Evolutionary conservation across 371 early-diverging fungal genomes (phyloP).

Genomic region (Batkoa obscura): DNA sequence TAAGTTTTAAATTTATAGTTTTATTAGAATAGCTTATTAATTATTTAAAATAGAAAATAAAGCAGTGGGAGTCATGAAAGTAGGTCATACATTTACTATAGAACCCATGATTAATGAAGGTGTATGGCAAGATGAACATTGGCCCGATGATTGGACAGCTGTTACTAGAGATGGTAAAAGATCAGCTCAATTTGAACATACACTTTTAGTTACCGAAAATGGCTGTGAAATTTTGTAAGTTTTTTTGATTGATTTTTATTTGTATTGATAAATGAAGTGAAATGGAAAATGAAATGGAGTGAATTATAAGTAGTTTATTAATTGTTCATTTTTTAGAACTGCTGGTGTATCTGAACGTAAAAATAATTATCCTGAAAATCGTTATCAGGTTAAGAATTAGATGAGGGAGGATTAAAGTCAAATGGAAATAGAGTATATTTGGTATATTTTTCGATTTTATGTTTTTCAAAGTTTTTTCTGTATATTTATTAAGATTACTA

Average conservation of each 20-base stretch:
- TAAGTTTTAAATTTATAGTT: constrained; percentile 16
- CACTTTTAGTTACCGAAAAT: constrained; percentile 77
- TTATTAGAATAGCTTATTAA: background rate
- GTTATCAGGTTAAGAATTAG: too few species aligned
- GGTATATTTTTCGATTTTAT: too few species aligned
- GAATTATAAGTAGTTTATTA: too few species aligned
- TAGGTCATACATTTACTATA: constrained; percentile 90
- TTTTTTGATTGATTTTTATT: too few species aligned
- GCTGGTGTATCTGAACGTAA: background rate
- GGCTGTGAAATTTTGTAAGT: constrained; percentile 72
- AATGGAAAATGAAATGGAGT: too few species aligned
- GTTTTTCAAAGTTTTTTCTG: too few species aligned
- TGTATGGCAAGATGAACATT: constrained; percentile 41
- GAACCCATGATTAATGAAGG: constrained; percentile 94
- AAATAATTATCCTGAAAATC: too few species aligned
- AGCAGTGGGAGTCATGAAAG: constrained; percentile 80
- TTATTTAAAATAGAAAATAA: constrained; percentile 46
- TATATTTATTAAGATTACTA: too few species aligned
- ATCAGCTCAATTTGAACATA: constrained; percentile 98
- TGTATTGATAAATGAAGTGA: too few species aligned
- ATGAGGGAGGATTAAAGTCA: too few species aligned
- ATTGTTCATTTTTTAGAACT: too few species aligned
- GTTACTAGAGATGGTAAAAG: constrained; percentile 85
- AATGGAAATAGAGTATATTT: too few species aligned
- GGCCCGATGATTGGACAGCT: constrained; percentile 85